Percentiles rank a stretch among this genome's conserved stretches.
These are phyloP conservation scores for Cryptosporidium andersoni DNA, from an alignment of 169 alveolate genomes.

Conservation along the genomic window DNA sequence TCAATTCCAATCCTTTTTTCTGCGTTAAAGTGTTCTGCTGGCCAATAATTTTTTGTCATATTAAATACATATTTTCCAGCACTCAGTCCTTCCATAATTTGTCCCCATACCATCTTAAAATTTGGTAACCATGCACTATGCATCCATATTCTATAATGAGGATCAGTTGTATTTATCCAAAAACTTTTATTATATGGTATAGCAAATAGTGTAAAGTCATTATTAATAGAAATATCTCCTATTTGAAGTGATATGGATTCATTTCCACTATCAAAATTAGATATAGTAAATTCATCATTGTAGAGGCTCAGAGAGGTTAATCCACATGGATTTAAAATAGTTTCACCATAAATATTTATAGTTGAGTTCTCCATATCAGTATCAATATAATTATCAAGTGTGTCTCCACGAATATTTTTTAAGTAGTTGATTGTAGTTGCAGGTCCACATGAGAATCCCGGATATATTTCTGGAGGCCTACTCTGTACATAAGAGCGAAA, in stretches of 20 bases:
- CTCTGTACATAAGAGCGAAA: constrained; percentile 68
- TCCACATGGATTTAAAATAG: constrained; percentile 50
- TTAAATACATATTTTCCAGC: constrained; percentile 38
- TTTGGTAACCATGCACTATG: constrained; percentile 71
- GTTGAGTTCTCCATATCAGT: background rate
- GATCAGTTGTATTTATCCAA: constrained; percentile 67
- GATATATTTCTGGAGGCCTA: constrained; percentile 64
- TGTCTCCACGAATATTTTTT: constrained; percentile 41
- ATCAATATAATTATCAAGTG: constrained; percentile 29
- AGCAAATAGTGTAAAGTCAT: constrained; percentile 62
- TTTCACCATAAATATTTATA: background rate
- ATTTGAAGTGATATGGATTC: constrained; percentile 12
- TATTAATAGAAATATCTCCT: constrained; percentile 21
- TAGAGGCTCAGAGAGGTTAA: constrained; percentile 39
- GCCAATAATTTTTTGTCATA: constrained; percentile 49
- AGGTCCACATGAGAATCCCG: constrained; percentile 62
- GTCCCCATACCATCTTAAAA: constrained; percentile 70
- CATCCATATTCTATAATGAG: constrained; percentile 69
- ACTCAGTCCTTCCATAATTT: constrained; percentile 11
- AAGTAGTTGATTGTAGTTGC: constrained; percentile 42
- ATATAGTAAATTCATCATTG: constrained; percentile 55
- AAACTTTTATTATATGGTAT: constrained; percentile 48
- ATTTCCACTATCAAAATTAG: background rate
- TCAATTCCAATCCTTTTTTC: constrained; percentile 51
- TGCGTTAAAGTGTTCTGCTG: constrained; percentile 62